Evolutionary conservation across 371 early-diverging fungal species (phyloP).

Genomic region (Mucor ambiguus): DNA sequence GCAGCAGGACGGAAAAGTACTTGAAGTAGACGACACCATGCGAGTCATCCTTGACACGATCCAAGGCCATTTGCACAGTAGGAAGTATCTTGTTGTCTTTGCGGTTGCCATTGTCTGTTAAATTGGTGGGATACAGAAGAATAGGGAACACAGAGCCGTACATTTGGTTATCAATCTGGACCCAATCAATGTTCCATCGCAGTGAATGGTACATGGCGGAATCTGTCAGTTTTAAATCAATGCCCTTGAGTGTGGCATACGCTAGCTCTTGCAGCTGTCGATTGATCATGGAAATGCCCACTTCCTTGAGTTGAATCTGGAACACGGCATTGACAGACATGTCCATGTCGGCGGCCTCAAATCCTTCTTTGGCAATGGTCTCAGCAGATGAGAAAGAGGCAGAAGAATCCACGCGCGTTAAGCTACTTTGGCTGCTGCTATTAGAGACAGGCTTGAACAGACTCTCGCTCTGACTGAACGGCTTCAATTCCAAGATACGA

Average conservation of each 20-base stretch:
- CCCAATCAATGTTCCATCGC: conserved; percentile 82
- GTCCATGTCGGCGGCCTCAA: conserved; percentile 60
- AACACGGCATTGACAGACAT: conserved; percentile 63
- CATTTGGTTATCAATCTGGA: conserved; percentile 95
- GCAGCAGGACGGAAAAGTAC: conserved; percentile 86
- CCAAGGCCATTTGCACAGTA: conserved; percentile 63
- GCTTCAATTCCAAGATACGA: conserved; percentile 77
- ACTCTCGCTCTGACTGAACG: conserved; percentile 69
- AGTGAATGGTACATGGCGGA: conserved; percentile 76
- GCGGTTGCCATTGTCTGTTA: conserved; percentile 58
- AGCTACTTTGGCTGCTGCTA: not conserved
- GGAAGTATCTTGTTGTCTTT: conserved; percentile 55
- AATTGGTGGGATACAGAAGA: conserved; percentile 88
- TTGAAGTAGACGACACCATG: conserved; percentile 92
- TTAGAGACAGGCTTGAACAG: conserved; percentile 52
- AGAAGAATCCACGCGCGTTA: conserved; percentile 7
- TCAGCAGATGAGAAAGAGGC: conserved; percentile 28
- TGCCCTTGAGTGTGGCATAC: conserved; percentile 77
- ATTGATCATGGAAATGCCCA: conserved; percentile 90
- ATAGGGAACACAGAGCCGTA: conserved; percentile 86
- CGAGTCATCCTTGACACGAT: conserved; percentile 81
- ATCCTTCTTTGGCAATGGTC: conserved; percentile 49
- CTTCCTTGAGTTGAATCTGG: conserved; percentile 78
- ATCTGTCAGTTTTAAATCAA: conserved; percentile 77
- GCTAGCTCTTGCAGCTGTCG: conserved; percentile 77